A percentile compares a stretch with the other conserved stretches of the same genome.
phyloP scores from a whole-genome alignment of 2,329 filamentous ascomycete species.

The Pestalotiopsis fici region DNA sequence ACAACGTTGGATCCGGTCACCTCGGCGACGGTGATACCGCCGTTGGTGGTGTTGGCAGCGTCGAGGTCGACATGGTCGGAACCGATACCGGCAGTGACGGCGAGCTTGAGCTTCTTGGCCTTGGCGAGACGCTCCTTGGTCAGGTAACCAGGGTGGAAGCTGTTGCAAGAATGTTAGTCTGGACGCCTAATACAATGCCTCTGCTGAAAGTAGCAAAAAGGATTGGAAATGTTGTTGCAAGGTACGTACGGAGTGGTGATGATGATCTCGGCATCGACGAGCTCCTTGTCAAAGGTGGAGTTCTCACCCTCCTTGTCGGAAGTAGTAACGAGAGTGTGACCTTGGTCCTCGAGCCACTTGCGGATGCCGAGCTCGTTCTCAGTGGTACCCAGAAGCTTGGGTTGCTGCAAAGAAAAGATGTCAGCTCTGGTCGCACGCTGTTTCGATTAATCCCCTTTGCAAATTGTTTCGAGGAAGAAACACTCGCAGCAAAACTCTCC shows the following conservation, averaged over 20 bases:
- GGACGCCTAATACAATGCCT: not conserved
- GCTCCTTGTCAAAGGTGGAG: constrained; percentile 92
- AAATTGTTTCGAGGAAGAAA: not conserved
- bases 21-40: constrained; percentile 94
- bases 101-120: constrained; percentile 98
- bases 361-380: constrained; percentile 98
- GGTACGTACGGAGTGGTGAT: constrained; percentile 87
- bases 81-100: constrained; percentile 95
- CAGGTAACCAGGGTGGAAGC: constrained; percentile 98
- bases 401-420: constrained; percentile 49
- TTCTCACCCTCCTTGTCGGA: constrained; percentile 95
- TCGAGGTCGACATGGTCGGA: constrained; percentile 98
- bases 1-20: constrained; percentile 98
- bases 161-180: constrained; percentile 33
- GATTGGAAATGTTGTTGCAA: constrained; percentile 6
- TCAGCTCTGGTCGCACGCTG: not conserved
- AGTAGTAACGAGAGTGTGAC: constrained; percentile 94
- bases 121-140: constrained; percentile 94
- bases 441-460: not conserved
- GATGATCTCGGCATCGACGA: constrained; percentile 96
- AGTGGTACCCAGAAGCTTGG: constrained; percentile 87
- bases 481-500: not conserved
- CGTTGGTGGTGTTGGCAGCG: constrained; percentile 97
- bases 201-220: too few relatives aligned
- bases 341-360: constrained; percentile 96